Percentiles rank a stretch among this genome's conserved stretches.
Evolutionary conservation across 129 eudicot species (phyloP).

Genomic region (Dittrichia graveolens): DNA sequence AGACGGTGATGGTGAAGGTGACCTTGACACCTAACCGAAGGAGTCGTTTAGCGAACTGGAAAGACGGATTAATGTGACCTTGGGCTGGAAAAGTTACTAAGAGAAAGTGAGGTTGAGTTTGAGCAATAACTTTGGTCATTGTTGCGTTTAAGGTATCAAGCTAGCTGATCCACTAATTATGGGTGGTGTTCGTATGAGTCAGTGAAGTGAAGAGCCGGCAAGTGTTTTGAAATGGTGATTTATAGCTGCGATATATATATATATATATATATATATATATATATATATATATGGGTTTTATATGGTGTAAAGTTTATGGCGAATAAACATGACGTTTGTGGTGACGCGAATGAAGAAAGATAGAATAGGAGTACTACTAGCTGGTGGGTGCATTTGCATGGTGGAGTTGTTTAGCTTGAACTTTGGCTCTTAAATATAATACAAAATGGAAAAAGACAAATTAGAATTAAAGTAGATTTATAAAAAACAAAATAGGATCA

Average conservation of each 20-base stretch:
- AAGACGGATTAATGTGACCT: conserved; percentile 53
- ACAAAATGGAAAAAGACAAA: too few relatives aligned
- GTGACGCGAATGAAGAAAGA: neutral
- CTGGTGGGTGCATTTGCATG: too few relatives aligned
- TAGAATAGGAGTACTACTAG: neutral
- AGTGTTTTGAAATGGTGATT: conserved; percentile 3
- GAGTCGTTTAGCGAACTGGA: conserved; percentile 51
- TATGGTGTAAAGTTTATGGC: neutral
- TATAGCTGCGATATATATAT: too few relatives aligned
- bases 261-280: too few relatives aligned
- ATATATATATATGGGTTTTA: neutral
- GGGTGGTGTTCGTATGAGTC: too few relatives aligned
- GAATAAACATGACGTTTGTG: neutral
- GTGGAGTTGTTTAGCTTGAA: too few relatives aligned
- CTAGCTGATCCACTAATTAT: too few relatives aligned
- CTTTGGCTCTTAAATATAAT: too few relatives aligned
- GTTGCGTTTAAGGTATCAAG: neutral
- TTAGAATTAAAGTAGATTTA: too few relatives aligned
- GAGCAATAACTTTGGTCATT: conserved; percentile 18
- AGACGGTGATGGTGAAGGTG: conserved; percentile 47
- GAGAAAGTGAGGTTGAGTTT: conserved; percentile 44
- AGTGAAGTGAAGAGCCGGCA: neutral
- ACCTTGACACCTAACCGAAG: conserved; percentile 42
- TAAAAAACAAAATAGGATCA: too few relatives aligned
- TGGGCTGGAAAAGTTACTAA: conserved; percentile 48